Evolutionary conservation across 108 stramenopile genomes (phyloP).

Genomic region (Cyclotella kingstonii): DNA sequence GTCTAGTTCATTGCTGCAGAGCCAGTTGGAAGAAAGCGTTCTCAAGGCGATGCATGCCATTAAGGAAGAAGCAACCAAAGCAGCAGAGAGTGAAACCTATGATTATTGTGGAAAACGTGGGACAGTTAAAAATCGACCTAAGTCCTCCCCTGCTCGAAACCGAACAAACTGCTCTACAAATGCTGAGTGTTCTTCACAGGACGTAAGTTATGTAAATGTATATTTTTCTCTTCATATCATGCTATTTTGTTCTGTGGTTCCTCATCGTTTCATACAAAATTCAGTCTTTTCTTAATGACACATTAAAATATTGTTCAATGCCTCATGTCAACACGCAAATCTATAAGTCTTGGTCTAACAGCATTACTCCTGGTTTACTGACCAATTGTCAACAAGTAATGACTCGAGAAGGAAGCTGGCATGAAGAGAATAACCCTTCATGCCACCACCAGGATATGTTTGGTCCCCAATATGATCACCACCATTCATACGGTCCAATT

Average conservation of each 20-base stretch:
- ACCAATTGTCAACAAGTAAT: slow-evolving; percentile 16
- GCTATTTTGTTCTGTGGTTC: too few species aligned
- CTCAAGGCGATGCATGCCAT: slow-evolving; percentile 68
- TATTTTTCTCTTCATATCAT: not conserved
- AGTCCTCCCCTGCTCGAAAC: not conserved
- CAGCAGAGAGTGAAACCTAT: slow-evolving; percentile 12
- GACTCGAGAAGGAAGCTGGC: slow-evolving; percentile 3
- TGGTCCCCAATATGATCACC: slow-evolving; percentile 18
- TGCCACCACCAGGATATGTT: slow-evolving; percentile 23
- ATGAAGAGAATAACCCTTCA: slow-evolving; percentile 12
- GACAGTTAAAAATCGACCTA: not conserved
- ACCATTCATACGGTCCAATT: slow-evolving; percentile 5
- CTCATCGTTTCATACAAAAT: too few species aligned
- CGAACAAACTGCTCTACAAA: too few species aligned
- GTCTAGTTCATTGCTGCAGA: slow-evolving; percentile 64
- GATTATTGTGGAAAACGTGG: slow-evolving; percentile 13
- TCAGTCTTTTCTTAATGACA: not conserved
- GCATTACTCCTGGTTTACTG: slow-evolving; percentile 1
- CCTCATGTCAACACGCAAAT: not conserved
- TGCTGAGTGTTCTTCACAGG: slow-evolving; percentile 5
- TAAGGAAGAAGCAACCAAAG: slow-evolving; percentile 58
- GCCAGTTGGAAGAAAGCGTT: slow-evolving; percentile 74
- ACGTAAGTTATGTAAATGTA: slow-evolving; percentile 1
- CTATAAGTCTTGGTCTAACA: slow-evolving; percentile 6
- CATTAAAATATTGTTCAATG: too few species aligned